phyloP scores from a whole-genome alignment of 106 monocot species.

The Platanthera zijinensis region DNA sequence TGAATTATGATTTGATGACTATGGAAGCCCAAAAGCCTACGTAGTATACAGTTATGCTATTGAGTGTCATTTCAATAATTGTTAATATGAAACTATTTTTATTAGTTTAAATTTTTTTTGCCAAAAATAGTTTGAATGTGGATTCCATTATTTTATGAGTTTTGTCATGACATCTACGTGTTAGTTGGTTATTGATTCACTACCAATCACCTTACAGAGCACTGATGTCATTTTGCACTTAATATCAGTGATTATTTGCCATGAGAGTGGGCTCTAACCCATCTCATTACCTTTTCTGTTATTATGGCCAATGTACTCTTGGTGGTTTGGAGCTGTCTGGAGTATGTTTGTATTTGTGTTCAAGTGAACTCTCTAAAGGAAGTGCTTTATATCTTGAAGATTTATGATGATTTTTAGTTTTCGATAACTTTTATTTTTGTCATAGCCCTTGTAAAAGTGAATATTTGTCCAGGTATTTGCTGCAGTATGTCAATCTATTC shows the following conservation, averaged over 20 bases:
- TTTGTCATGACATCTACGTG: too few relatives aligned
- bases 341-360: too few relatives aligned
- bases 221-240: neutral
- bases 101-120: too few relatives aligned
- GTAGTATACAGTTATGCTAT: too few relatives aligned
- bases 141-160: too few relatives aligned
- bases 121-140: too few relatives aligned
- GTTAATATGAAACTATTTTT: too few relatives aligned
- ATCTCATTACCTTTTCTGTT: neutral
- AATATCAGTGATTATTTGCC: neutral
- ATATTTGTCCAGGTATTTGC: conserved; percentile 44
- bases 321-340: neutral
- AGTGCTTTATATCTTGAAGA: neutral
- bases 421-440: neutral
- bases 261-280: neutral
- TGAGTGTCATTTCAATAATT: too few relatives aligned
- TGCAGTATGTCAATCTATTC: conserved; percentile 75
- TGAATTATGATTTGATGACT: too few relatives aligned
- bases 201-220: neutral
- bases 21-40: too few relatives aligned
- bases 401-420: neutral
- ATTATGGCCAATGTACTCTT: neutral
- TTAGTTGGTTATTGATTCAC: neutral
- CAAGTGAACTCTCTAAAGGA: neutral
- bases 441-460: neutral